Evolutionary conservation across 148 eudicot genomes (phyloP).

Genomic region (Bassia scoparia): DNA sequence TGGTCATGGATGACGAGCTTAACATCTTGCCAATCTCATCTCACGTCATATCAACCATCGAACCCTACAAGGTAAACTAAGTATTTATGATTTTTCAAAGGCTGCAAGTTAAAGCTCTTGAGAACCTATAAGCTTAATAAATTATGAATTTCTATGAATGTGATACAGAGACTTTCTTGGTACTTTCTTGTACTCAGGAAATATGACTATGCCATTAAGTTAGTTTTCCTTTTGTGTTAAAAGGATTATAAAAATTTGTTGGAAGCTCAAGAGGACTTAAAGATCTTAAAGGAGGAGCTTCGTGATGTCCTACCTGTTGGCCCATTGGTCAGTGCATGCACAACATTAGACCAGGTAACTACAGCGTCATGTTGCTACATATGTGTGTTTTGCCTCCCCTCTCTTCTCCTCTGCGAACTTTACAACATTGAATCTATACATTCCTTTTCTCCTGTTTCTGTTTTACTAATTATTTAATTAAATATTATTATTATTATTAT

Average conservation of each 20-base stretch:
- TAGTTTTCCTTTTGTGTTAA: not conserved
- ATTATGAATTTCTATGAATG: not conserved
- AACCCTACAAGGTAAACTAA: not conserved
- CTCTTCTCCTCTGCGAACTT: not conserved
- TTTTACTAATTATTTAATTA: too few species aligned
- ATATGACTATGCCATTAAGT: not conserved
- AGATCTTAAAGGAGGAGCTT: conserved; percentile 69
- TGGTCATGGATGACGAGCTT: conserved; percentile 88
- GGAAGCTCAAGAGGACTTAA: conserved; percentile 62
- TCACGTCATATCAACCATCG: conserved; percentile 57
- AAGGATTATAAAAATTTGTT: conserved; percentile 80
- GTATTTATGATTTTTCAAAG: not conserved
- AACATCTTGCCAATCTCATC: conserved; percentile 90
- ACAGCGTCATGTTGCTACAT: not conserved
- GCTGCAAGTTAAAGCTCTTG: not conserved
- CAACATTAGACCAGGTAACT: conserved; percentile 81
- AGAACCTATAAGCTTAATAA: not conserved
- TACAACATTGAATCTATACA: not conserved
- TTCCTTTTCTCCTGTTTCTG: not conserved
- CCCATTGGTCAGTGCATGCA: conserved; percentile 71
- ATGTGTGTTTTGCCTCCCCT: not conserved
- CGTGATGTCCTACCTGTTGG: conserved; percentile 85
- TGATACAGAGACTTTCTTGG: not conserved
- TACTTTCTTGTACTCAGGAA: not conserved
- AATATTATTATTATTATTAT: not conserved